phyloP scores from a whole-genome alignment of 2,329 filamentous ascomycete species.

The Arthroderma sp. region DNA sequence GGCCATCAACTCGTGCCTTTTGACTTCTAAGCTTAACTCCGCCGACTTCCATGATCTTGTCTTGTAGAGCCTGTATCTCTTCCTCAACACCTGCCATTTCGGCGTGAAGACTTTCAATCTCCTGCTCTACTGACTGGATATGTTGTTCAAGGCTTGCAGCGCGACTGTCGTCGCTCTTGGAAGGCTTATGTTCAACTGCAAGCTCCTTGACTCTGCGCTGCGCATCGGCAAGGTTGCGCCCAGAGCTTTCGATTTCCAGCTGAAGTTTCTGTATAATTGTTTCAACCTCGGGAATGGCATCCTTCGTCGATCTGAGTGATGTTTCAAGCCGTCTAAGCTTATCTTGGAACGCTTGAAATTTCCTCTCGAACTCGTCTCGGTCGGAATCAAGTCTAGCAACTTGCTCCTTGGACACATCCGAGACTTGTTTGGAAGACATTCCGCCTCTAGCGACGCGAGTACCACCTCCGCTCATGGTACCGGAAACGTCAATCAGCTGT shows the following conservation, averaged over 20 bases:
- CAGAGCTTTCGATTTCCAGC: conserved; percentile 77
- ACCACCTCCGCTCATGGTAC: conserved; percentile 97
- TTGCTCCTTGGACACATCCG: conserved; percentile 76
- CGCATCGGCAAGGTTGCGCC: conserved; percentile 70
- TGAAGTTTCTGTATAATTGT: conserved; percentile 83
- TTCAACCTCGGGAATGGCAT: conserved; percentile 70
- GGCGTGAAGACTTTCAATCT: conserved; percentile 64
- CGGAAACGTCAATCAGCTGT: conserved; percentile 92
- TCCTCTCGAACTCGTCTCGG: conserved; percentile 69
- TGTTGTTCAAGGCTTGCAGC: conserved; percentile 62
- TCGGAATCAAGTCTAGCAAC: conserved; percentile 77
- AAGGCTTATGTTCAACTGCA: conserved; percentile 64
- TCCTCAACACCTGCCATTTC: conserved; percentile 85
- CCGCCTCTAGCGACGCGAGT: conserved; percentile 78
- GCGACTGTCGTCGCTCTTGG: conserved; percentile 65
- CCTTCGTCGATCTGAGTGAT: conserved; percentile 56
- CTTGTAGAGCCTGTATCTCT: conserved; percentile 83
- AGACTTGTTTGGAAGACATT: conserved; percentile 93
- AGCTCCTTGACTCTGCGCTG: conserved; percentile 78
- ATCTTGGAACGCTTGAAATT: conserved; percentile 73
- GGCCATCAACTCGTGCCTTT: conserved; percentile 75
- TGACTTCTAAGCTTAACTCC: conserved; percentile 85
- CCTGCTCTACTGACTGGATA: conserved; percentile 59
- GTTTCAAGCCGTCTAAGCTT: conserved; percentile 69
- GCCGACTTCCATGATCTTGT: conserved; percentile 97